These are phyloP conservation scores for Barnettozyma wickerhamii DNA, from an alignment of 805 yeast species.

Conservation along the genomic window DNA sequence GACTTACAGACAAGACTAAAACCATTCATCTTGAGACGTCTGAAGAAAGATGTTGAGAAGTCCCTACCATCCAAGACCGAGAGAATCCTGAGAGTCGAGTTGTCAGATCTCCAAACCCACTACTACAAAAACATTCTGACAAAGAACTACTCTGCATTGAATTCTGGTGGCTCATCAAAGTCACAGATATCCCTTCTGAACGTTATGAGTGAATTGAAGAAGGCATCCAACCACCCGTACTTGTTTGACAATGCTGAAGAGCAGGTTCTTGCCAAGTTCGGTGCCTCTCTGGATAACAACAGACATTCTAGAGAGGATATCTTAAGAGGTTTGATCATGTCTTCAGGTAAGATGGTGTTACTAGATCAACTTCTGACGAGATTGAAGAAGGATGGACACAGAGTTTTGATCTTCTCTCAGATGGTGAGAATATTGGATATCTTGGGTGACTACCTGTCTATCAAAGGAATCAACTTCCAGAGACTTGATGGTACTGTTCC, in stretches of 20 bases:
- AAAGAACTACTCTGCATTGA: slow-evolving; percentile 85
- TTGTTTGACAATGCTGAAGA: slow-evolving; percentile 91
- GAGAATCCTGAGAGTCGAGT: slow-evolving; percentile 89
- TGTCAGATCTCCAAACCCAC: slow-evolving; percentile 92
- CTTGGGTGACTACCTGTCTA: slow-evolving; percentile 84
- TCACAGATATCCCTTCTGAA: slow-evolving; percentile 81
- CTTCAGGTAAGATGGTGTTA: slow-evolving; percentile 96
- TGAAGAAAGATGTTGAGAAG: slow-evolving; percentile 96
- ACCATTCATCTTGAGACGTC: slow-evolving; percentile 88
- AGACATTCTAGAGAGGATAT: slow-evolving; percentile 66
- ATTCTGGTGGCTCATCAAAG: slow-evolving; percentile 67
- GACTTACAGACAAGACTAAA: slow-evolving; percentile 79
- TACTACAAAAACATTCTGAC: slow-evolving; percentile 93
- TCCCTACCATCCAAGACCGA: slow-evolving; percentile 95
- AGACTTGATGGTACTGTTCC: slow-evolving; percentile 96
- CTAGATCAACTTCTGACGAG: slow-evolving; percentile 84
- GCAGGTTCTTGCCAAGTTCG: slow-evolving; percentile 64
- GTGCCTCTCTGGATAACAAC: slow-evolving; percentile 37
- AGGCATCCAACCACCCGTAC: slow-evolving; percentile 97
- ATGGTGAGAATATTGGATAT: slow-evolving; percentile 97
- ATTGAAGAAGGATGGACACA: slow-evolving; percentile 87
- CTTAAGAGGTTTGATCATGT: slow-evolving; percentile 90
- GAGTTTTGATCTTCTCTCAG: slow-evolving; percentile 92
- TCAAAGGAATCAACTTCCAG: slow-evolving; percentile 86
- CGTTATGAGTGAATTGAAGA: slow-evolving; percentile 92